Base-by-base conservation (phyloP, 805 yeast genomes). In the Maudiozyma turicensis region DNA sequence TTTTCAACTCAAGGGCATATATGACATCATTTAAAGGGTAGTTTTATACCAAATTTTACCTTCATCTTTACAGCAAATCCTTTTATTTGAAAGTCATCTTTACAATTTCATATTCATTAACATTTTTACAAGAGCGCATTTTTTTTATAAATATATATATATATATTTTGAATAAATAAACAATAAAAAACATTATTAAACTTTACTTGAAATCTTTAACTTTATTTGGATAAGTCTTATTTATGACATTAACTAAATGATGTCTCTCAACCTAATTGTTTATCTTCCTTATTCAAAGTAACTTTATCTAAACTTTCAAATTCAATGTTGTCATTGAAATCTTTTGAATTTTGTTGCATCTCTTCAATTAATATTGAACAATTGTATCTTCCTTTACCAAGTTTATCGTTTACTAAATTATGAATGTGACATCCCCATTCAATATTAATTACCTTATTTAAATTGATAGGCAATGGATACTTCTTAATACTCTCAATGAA, bases 361-460 rank as follows among this genome's bases (percentile, higher is more conserved):
- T 51, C 45, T 10, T 34, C 30, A 47, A 86, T 70, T 48, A 91
- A 82, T 13, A 75, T 77, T 1, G 86, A 73, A 61, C 99, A 93
- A 64, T 93, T 88, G 61, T 90, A 93, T 48, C 70, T 72, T 6
- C 84, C 86, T 67, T 93, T 93, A 1, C 95, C 95, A 14, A 91
- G 64, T 64, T 88, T 89, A 15, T 64, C 71, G 65, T 93, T 93
- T n/a, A 93, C 98, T 33, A 77, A 86, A 62, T 93, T 93, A 68
- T 93, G 99, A 1, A 98, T 97, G 53, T 81, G 86, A 69, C 99
- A 93, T 48, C 93, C 71, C 99, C 99, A 93, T 1, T 96, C 95
- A 58, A 93, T 96, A 3, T 79, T 77, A 52, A 80, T 79, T 49
- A 95, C 72, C 15, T 83, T 75, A 6, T 78, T 72, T 4, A 82